Base-by-base conservation (phyloP, 176 grass and related monocot species). In the maize (Zea mays) region DNA sequence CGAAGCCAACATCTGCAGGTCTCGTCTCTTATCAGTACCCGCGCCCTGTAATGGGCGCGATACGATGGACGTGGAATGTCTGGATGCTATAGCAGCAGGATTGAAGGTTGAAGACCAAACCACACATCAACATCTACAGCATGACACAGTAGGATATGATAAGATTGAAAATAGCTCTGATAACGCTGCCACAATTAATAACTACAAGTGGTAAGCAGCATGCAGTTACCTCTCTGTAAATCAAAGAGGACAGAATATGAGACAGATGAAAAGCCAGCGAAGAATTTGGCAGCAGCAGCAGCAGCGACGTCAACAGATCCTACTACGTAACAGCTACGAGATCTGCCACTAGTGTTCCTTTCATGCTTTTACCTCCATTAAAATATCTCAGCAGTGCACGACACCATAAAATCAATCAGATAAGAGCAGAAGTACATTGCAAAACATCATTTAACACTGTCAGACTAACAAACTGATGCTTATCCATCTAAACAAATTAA, bases 261-360 rank as follows among this genome's bases (percentile, higher is more conserved):
- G 61, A 46, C 15, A 72, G 16, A 21, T 12, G 59, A 72, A 72
- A 79, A 79, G 27, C 68, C 17, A 56, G 61, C 65, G 27, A 49
- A 84, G 76, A 73, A 67, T 74, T 58, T 60, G 39, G 61, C 37
- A 59, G 47, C 45, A 65, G 46, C n/a, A 21, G 61, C 37, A 59
- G 47, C 39, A n/a, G 19, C 61, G 1, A 74, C 69, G 36, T 80
- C 69, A 85, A 50, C 34, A 61, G 58, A 67, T 85, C 16, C 61
- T 80, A 73, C 61, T 80, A 73, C 33, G 69, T 65, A 65, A 45
- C 56, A 65, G 66, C 40, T 20, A 71, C 54, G 5, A 85, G 68
- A 79, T 73, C 59, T 73, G 27, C 59, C 68, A 78, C 57, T 56
- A 63, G 19, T 20, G 56, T 65, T 71, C 21, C 57, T 34, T 72